A percentile compares a stretch with the other conserved stretches of the same genome.
Conservation (phyloP, 331 rosid genomes). For the Pyracantha coccinea region DNA sequence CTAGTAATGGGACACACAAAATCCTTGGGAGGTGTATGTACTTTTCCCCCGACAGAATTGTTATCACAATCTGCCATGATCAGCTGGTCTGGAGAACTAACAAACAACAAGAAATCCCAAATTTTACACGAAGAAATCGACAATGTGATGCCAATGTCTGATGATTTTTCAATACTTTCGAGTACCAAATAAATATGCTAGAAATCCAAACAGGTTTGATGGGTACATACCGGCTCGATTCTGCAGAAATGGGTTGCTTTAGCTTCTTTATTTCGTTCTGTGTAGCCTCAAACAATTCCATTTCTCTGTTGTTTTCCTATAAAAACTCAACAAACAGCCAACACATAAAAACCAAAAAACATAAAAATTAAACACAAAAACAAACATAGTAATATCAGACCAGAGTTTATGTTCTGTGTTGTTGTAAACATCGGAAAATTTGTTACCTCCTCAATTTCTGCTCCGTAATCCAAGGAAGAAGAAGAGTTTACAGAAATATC, state of each 20-base stretch:
- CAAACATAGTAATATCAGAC: slow-evolving; percentile 20
- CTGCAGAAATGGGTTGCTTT: slow-evolving; percentile 33
- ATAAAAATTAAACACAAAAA: slow-evolving; percentile 15
- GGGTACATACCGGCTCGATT: slow-evolving; percentile 39
- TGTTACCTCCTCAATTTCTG: slow-evolving; percentile 51
- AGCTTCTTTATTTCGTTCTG: slow-evolving; percentile 31
- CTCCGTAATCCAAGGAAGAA: slow-evolving; percentile 54
- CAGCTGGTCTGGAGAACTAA: slow-evolving; percentile 32
- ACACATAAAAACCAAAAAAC: slow-evolving; percentile 16
- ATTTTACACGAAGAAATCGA: slow-evolving; percentile 14
- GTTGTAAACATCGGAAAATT: slow-evolving; percentile 25
- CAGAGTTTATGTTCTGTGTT: background rate
- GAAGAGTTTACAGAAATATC: slow-evolving; percentile 19
- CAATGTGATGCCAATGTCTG: background rate
- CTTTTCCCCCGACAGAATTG: slow-evolving; percentile 29
- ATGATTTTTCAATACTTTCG: background rate
- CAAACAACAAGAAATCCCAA: slow-evolving; percentile 24
- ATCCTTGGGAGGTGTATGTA: slow-evolving; percentile 62
- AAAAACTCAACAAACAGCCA: slow-evolving; percentile 10
- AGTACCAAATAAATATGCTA: background rate
- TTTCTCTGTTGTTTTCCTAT: slow-evolving; percentile 46
- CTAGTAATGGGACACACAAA: slow-evolving; percentile 89
- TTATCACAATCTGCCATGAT: slow-evolving; percentile 37
- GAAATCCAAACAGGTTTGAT: background rate
- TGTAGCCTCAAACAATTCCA: slow-evolving; percentile 38